Evolutionary conservation across 2,329 filamentous ascomycete species (phyloP).

Genomic region (Raffaelea ambrosiae): DNA sequence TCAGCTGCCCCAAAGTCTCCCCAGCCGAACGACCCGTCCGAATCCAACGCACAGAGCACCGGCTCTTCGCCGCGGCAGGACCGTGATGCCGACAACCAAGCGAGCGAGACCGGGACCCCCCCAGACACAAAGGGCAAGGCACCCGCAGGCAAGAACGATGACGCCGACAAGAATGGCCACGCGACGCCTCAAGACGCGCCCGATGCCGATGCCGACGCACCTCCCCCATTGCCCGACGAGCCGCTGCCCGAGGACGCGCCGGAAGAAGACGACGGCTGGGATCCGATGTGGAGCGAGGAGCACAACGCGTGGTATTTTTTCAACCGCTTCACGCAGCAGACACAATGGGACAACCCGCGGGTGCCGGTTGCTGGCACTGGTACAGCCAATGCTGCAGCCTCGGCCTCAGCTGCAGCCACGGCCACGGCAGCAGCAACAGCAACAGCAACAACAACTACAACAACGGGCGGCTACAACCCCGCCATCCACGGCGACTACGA

Average conservation of each 20-base stretch:
- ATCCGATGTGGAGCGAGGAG: constrained; percentile 63
- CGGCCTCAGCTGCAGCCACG: constrained; percentile 15
- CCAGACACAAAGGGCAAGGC: background rate
- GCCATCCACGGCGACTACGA: constrained; percentile 96
- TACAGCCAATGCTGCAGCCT: background rate
- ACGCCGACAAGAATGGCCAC: background rate
- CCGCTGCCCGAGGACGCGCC: constrained; percentile 21
- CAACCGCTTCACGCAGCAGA: constrained; percentile 66
- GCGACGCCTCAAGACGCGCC: too few relatives aligned
- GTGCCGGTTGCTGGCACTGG: constrained; percentile 35
- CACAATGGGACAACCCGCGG: constrained; percentile 81
- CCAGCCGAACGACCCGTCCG: too few relatives aligned
- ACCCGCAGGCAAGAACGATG: background rate
- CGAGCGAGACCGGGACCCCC: background rate
- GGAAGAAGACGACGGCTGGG: constrained; percentile 68
- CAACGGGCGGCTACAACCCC: constrained; percentile 74
- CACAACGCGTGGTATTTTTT: constrained; percentile 70
- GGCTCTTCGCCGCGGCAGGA: background rate
- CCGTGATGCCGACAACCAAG: background rate
- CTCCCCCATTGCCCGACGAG: constrained; percentile 32
- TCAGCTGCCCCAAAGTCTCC: too few relatives aligned
- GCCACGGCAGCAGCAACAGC: constrained; percentile 18
- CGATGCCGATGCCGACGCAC: background rate
- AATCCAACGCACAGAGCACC: background rate
- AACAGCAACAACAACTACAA: constrained; percentile 12